phyloP scores from a whole-genome alignment of 2,329 filamentous ascomycete genomes.

The Colletotrichum acutatum region DNA sequence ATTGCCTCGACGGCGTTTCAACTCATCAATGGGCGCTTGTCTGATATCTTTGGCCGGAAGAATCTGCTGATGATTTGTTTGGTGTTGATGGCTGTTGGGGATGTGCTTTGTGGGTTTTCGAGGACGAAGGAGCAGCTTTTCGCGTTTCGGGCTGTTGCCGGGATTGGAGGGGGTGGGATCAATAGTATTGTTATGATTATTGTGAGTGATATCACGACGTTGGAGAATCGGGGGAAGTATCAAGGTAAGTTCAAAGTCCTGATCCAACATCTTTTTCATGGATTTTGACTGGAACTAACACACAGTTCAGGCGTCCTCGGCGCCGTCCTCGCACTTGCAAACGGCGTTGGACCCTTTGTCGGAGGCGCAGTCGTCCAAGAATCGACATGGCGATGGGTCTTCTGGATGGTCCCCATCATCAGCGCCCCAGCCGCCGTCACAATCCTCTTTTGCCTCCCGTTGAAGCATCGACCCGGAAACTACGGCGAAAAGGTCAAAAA shows the following conservation, averaged over 20 bases:
- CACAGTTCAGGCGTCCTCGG: constrained; percentile 37
- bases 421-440: constrained; percentile 36
- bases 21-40: constrained; percentile 48
- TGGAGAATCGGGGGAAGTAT: constrained; percentile 49
- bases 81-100: constrained; percentile 42
- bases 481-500: constrained; percentile 41
- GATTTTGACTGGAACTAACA: constrained; percentile 20
- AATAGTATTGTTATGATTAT: constrained; percentile 50
- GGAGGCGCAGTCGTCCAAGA: constrained; percentile 44
- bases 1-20: constrained; percentile 50
- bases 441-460: constrained; percentile 43
- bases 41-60: constrained; percentile 50
- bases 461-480: constrained; percentile 39
- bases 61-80: constrained; percentile 44
- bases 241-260: constrained; percentile 31
- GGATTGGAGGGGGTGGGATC: constrained; percentile 49
- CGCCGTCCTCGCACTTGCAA: constrained; percentile 43
- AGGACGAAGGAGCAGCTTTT: constrained; percentile 46
- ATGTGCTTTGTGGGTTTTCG: constrained; percentile 47
- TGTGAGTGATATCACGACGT: constrained; percentile 49
- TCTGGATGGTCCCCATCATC: constrained; percentile 42
- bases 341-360: constrained; percentile 51
- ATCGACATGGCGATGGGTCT: constrained; percentile 45
- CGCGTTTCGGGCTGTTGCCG: constrained; percentile 47
- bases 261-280: neutral